Base-by-base conservation (phyloP, 441 rosid species). In the Metrosideros polymorpha region DNA sequence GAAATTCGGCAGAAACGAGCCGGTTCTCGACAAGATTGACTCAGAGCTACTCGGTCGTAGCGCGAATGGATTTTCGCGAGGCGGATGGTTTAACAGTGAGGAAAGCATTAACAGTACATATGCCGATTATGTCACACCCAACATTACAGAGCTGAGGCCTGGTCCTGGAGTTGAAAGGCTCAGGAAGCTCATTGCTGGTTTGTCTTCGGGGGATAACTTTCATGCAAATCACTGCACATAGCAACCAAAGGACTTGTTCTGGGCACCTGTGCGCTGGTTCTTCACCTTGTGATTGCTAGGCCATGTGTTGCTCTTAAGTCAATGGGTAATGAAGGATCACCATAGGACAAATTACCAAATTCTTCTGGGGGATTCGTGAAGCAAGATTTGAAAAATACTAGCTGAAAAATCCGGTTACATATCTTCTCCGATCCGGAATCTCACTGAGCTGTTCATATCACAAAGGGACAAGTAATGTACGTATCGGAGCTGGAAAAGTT, bases 101-200 rank as follows among this genome's bases (percentile, higher is more conserved):
- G 92, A 89, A 56, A 88, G 89, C 87, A 71, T 89, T 7, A 90
- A 89, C 77, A 35, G 85, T 12, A 88, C 86, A 2, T 83, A 82
- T 79, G 86, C 87, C 0, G 85, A 86, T 32, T 55, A 84, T 49
- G 66, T 85, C 82, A 53, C 82, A 29, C 86, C 90, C 4, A 89
- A 94, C 87, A 76, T 88, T 84, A 92, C 93, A 1, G 92, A 88
- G 84, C 92, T 96, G 53, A 92, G 86, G 91, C 96, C 98, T 84
- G 94, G 96, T 47, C 92, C 93, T 45, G 99, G 97, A 32, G 95
- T 93, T 51, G 93, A 90, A 89, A 95, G 95, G 91, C 88, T 96
- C 50, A 91, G 91, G 88, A 90, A 45, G 76, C 95, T 96, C 85
- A 86, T 96, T 77, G 84, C 84, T 30, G 85, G 90, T 85, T 89